Evolutionary conservation across 768 basidiomycete species (phyloP).

Genomic region (Trametes cinnabarina): DNA sequence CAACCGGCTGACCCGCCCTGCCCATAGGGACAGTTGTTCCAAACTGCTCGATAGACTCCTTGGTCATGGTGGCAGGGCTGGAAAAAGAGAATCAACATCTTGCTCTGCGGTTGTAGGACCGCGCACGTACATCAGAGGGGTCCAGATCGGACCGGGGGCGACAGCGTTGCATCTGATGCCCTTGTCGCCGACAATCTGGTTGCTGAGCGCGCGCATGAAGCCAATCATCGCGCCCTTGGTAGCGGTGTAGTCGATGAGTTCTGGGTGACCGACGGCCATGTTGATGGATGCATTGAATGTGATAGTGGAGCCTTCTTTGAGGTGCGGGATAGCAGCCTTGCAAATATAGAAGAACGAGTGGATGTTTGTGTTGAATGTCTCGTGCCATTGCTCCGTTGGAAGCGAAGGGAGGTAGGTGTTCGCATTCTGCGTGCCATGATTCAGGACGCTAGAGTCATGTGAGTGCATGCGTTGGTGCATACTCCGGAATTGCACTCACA

Average conservation of each 20-base stretch:
- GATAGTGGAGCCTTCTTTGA: slow-evolving; percentile 40
- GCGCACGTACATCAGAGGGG: slow-evolving; percentile 39
- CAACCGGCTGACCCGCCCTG: slow-evolving; percentile 50
- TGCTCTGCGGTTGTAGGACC: not conserved
- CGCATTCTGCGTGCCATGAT: slow-evolving; percentile 45
- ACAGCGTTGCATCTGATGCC: slow-evolving; percentile 42
- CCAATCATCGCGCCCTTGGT: slow-evolving; percentile 54
- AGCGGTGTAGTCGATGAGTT: slow-evolving; percentile 52
- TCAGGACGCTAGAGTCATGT: slow-evolving; percentile 33
- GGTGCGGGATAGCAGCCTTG: slow-evolving; percentile 45
- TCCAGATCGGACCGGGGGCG: slow-evolving; percentile 47
- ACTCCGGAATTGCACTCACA: slow-evolving; percentile 30
- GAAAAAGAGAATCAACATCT: not conserved
- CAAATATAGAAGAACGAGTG: slow-evolving; percentile 47
- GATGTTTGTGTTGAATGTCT: slow-evolving; percentile 39
- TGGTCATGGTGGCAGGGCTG: slow-evolving; percentile 37
- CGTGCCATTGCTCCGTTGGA: slow-evolving; percentile 42
- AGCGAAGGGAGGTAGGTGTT: slow-evolving; percentile 37
- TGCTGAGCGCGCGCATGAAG: slow-evolving; percentile 47
- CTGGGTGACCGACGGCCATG: slow-evolving; percentile 42
- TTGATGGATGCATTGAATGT: slow-evolving; percentile 47
- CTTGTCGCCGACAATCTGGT: slow-evolving; percentile 50
- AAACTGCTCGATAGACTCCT: slow-evolving; percentile 33
- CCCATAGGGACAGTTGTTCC: slow-evolving; percentile 40
- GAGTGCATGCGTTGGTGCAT: not conserved